Conservation (phyloP, 2,329 filamentous ascomycete species). For the Trichophaea hybrida region DNA sequence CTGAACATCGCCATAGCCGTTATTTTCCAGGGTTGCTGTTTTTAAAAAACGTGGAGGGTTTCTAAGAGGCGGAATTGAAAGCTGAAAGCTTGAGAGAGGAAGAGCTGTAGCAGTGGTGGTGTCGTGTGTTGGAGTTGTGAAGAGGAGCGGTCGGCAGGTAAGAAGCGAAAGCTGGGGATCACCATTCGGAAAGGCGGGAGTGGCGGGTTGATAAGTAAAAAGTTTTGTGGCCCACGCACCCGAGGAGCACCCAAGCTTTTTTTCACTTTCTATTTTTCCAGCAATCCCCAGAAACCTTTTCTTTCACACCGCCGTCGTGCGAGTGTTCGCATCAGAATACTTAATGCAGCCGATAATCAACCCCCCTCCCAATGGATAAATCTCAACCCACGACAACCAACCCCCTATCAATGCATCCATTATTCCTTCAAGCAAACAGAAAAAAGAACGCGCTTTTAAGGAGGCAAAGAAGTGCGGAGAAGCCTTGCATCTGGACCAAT, state of each 20-base stretch:
- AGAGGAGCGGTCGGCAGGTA: background rate
- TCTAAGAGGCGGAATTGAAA: conserved; percentile 1
- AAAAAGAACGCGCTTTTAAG: too few species aligned
- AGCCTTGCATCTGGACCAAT: too few species aligned
- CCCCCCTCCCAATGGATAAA: too few species aligned
- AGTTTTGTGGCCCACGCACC: background rate
- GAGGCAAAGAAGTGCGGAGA: too few species aligned
- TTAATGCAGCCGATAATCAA: background rate
- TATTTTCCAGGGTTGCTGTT: conserved; percentile 9
- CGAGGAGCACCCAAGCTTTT: too few species aligned
- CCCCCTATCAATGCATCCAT: too few species aligned
- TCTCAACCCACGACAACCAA: too few species aligned
- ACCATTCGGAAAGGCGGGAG: background rate
- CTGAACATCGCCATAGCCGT: conserved; percentile 53
- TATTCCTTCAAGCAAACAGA: too few species aligned
- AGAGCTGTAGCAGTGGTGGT: background rate
- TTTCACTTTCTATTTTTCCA: too few species aligned
- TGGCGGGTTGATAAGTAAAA: conserved; percentile 4
- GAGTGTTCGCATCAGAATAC: background rate
- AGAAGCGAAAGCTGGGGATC: background rate
- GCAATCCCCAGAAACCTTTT: too few species aligned
- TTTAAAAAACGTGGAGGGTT: background rate
- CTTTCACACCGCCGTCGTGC: background rate
- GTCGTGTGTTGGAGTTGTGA: background rate
- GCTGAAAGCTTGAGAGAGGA: background rate